These are phyloP conservation scores for Neohortaea acidophila DNA, from an alignment of 495 filamentous ascomycete species.

Conservation along the genomic window DNA sequence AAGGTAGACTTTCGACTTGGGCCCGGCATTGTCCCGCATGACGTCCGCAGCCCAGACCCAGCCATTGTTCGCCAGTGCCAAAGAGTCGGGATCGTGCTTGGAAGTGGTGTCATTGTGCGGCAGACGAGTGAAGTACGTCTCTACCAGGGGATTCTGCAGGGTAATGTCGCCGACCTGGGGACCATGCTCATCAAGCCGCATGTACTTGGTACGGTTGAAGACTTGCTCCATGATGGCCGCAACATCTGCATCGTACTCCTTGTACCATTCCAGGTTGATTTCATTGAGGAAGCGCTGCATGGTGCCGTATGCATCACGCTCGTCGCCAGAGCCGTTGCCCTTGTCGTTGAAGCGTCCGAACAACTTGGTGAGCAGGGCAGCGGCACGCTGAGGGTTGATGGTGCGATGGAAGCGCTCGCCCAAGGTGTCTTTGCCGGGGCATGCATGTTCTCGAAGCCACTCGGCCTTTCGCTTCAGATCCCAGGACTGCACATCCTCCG, in stretches of 20 bases:
- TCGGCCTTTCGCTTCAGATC: constrained; percentile 45
- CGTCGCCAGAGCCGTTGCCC: constrained; percentile 19
- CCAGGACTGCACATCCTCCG: constrained; percentile 42
- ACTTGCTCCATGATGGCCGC: constrained; percentile 75
- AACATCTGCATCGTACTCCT: constrained; percentile 76
- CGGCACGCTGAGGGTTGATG: constrained; percentile 50
- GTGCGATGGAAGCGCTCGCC: constrained; percentile 61
- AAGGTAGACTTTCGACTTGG: constrained; percentile 74
- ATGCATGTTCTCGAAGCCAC: constrained; percentile 44
- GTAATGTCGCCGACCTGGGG: constrained; percentile 74
- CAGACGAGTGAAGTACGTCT: constrained; percentile 89
- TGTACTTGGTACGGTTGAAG: constrained; percentile 86
- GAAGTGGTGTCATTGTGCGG: constrained; percentile 63
- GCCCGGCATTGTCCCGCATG: constrained; percentile 83
- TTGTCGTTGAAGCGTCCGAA: constrained; percentile 47
- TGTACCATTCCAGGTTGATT: constrained; percentile 73
- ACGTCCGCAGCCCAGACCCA: constrained; percentile 98
- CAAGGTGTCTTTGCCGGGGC: constrained; percentile 53
- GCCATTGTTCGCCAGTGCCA: constrained; percentile 88
- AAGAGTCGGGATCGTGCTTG: constrained; percentile 56
- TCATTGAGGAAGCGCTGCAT: constrained; percentile 51
- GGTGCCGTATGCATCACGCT: constrained; percentile 21
- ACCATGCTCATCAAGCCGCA: constrained; percentile 78
- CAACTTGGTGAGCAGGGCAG: constrained; percentile 50
- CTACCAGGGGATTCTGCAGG: constrained; percentile 64